Evolutionary conservation across 108 stramenopile species (phyloP).

Genomic region (Skeletonema marinoi): DNA sequence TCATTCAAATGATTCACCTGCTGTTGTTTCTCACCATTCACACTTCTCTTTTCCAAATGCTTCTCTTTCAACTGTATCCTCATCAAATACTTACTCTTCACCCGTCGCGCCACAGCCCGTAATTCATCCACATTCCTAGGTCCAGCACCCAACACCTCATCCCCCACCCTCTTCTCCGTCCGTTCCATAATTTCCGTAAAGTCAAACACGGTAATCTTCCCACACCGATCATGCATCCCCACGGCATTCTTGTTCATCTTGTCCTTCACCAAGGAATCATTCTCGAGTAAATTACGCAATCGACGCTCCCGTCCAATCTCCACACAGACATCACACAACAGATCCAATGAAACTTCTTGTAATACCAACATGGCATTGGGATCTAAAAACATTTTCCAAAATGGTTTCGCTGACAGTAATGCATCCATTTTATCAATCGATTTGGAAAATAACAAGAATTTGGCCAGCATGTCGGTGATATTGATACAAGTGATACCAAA

Average conservation of each 20-base stretch:
- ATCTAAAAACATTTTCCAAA: slow-evolving; percentile 91
- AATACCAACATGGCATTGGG: slow-evolving; percentile 80
- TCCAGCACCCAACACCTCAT: slow-evolving; percentile 81
- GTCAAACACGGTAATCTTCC: slow-evolving; percentile 86
- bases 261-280: not conserved
- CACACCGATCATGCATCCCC: slow-evolving; percentile 25
- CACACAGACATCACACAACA: slow-evolving; percentile 81
- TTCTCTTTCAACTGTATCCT: slow-evolving; percentile 47
- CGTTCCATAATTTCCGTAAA: slow-evolving; percentile 81
- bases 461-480: slow-evolving; percentile 87
- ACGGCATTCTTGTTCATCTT: slow-evolving; percentile 10
- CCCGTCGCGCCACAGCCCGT: slow-evolving; percentile 57
- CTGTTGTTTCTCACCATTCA: not conserved
- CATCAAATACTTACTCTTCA: slow-evolving; percentile 61
- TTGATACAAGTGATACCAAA: slow-evolving; percentile 91
- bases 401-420: slow-evolving; percentile 78
- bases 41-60: slow-evolving; percentile 42
- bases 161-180: slow-evolving; percentile 76
- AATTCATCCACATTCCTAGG: slow-evolving; percentile 82
- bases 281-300: slow-evolving; percentile 4
- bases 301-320: slow-evolving; percentile 48
- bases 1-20: slow-evolving; percentile 12
- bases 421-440: slow-evolving; percentile 88
- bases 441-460: slow-evolving; percentile 83
- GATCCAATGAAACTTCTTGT: slow-evolving; percentile 76